Evolutionary conservation across 2,329 filamentous ascomycete species (phyloP).

Genomic region (Colletotrichum zoysiae): DNA sequence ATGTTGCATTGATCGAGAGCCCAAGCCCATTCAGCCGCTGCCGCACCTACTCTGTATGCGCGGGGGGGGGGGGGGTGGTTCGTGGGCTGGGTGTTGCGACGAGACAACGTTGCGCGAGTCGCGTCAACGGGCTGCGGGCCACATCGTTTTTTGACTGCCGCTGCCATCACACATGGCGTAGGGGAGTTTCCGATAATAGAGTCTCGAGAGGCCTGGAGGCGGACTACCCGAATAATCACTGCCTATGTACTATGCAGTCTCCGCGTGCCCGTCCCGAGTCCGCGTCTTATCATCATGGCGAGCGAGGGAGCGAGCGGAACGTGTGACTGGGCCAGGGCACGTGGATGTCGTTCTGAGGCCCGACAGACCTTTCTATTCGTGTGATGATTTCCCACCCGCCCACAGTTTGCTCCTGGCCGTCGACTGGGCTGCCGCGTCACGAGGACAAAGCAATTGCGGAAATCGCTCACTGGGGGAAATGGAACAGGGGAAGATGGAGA

Average conservation of each 20-base stretch:
- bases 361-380: constrained; percentile 21
- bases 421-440: neutral
- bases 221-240: neutral
- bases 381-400: constrained; percentile 28
- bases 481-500: neutral
- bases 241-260: neutral
- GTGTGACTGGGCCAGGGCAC: constrained; percentile 13
- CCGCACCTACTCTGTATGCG: neutral
- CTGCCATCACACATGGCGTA: neutral
- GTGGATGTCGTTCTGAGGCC: neutral
- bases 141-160: neutral
- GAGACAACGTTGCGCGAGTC: constrained; percentile 2
- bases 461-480: constrained; percentile 25
- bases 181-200: neutral
- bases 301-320: neutral
- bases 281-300: neutral
- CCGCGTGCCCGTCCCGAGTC: neutral
- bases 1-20: constrained; percentile 10
- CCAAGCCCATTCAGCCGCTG: constrained; percentile 19
- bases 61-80: neutral
- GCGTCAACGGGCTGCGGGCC: neutral
- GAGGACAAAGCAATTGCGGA: neutral
- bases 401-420: constrained; percentile 12
- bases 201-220: neutral
- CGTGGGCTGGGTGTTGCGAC: neutral